These are phyloP conservation scores for Rhodotorula sp. DNA, from an alignment of 1,284 basidiomycete species.

Conservation along the genomic window DNA sequence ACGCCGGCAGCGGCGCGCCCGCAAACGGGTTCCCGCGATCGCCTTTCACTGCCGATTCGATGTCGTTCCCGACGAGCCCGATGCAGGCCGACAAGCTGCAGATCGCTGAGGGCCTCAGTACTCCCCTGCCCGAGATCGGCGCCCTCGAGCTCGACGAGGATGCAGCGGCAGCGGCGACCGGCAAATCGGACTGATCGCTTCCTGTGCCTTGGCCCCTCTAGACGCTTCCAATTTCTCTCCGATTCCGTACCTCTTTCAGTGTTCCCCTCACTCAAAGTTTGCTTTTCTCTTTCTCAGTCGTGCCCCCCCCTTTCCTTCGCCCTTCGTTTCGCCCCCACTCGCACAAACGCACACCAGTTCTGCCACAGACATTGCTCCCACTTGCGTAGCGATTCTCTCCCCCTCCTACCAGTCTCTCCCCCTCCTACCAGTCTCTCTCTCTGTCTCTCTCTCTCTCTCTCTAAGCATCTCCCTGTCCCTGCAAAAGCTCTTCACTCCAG, in stretches of 20 bases:
- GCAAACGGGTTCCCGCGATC: constrained; percentile 19
- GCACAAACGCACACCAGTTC: background rate
- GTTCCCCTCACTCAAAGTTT: background rate
- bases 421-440: no score
- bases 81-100: constrained; percentile 13
- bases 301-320: background rate
- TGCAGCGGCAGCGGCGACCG: constrained; percentile 18
- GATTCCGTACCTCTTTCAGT: background rate
- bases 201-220: background rate
- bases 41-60: constrained; percentile 19
- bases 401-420: background rate
- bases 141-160: constrained; percentile 29
- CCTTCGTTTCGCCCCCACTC: constrained; percentile 1
- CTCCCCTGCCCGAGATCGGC: constrained; percentile 30
- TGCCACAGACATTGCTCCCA: background rate
- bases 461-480: background rate
- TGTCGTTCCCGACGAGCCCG: constrained; percentile 25
- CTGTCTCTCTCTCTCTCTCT: background rate
- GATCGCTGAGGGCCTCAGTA: constrained; percentile 2
- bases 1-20: background rate
- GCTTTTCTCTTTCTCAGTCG: background rate
- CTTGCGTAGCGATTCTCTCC: background rate
- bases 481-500: background rate
- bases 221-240: background rate
- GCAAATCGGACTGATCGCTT: background rate